Base-by-base conservation (phyloP, 306 rosid species). In the Sophora flavescens region DNA sequence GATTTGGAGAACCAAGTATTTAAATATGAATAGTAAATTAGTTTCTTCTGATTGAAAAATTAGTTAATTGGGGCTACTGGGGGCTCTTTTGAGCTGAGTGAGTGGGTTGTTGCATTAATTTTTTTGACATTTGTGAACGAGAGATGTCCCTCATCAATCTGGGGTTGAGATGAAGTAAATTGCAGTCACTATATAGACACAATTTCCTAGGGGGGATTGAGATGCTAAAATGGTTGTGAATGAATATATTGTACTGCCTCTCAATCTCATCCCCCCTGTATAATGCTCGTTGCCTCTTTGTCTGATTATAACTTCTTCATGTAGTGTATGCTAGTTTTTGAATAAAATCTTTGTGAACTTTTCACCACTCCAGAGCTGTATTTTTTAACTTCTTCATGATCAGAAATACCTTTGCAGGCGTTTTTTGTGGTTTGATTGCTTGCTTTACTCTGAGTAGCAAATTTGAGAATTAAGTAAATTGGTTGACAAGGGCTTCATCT, bases 351-450 rank as follows among this genome's bases (percentile, higher is more conserved):
- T 42, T 18, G 64, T 66, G 68, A 63, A 53, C 4, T 50, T 6
- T 22, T 66, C 11, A 58, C 22, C 47, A 22, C 36, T 69, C 41
- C n/a, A 10, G 26, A 63, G 66, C 28, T 33, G 33, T 15, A 9
- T 53, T 69, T 14, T 14, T 30, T 70, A 58, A 44, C 26, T 70
- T 28, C 1, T 69, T 68, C 45, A 17, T 68, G 33, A 80, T 56
- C 22, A 68, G 11, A 35, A 54, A 9, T 76, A 54, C n/a, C 39
- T 60, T 77, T 74, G 82, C 84, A 84, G 91, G 82, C 14, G 51
- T 17, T 10, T 69, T 1, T 41, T 7, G 6, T 56, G 4, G 63
- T 39, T 72, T 39, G 65, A 8, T 50, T 57, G 26, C 36, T 57
- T 32, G 54, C 76, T 15, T 56, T 15, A 22, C 71, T 66, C 53